Evolutionary conservation across 805 yeast species (phyloP).

Genomic region (Saturnispora gosingensis): DNA sequence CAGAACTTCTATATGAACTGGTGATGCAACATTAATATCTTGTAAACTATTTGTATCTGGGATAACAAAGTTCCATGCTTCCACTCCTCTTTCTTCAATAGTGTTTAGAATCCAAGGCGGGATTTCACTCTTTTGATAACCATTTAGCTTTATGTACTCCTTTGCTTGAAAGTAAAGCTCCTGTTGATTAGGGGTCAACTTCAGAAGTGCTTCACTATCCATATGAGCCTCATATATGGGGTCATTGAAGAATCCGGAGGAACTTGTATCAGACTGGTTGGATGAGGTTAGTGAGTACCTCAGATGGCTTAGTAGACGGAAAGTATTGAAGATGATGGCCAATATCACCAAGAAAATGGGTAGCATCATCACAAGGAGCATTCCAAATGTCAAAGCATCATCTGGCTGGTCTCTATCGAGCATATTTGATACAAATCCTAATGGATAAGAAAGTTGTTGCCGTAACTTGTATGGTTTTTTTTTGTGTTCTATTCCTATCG

Average conservation of each 20-base stretch:
- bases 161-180: constrained; percentile 60
- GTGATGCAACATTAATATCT: constrained; percentile 22
- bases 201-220: constrained; percentile 46
- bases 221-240: constrained; percentile 52
- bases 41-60: constrained; percentile 1
- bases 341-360: not conserved
- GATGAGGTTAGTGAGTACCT: not conserved
- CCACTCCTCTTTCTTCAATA: constrained; percentile 80
- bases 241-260: constrained; percentile 37
- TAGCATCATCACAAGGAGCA: not conserved
- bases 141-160: constrained; percentile 36
- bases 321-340: not conserved
- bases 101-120: constrained; percentile 48
- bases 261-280: not conserved
- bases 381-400: not conserved
- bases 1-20: constrained; percentile 47
- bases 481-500: not conserved
- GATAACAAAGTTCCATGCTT: constrained; percentile 72
- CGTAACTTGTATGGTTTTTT: not conserved
- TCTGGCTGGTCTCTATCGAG: not conserved
- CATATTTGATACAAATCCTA: not conserved
- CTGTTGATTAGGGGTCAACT: constrained; percentile 59
- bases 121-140: constrained; percentile 27
- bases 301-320: not conserved
- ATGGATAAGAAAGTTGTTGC: not conserved